Percentiles rank a stretch among this genome's conserved stretches.
Evolutionary conservation across 177 flowering plant genomes (phyloP).

Genomic region (Vitis hybrid): DNA sequence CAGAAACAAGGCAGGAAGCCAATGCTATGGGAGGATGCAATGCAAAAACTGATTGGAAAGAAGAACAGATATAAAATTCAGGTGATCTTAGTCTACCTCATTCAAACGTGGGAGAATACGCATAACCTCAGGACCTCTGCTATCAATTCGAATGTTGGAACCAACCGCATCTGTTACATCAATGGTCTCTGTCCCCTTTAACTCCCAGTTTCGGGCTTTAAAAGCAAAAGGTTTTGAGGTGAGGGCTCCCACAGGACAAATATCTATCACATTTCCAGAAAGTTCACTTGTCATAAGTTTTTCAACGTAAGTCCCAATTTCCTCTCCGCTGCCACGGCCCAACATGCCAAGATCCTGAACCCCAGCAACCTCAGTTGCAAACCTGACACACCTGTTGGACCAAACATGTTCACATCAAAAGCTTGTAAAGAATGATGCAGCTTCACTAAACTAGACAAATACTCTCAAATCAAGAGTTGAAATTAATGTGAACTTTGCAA

Average conservation of each 20-base stretch:
- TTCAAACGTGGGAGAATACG: constrained; percentile 90
- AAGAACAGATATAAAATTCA: background rate
- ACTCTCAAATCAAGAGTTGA: too few species aligned
- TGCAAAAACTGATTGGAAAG: background rate
- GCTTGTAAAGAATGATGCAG: background rate
- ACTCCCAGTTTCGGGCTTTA: constrained; percentile 98
- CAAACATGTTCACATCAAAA: constrained; percentile 12
- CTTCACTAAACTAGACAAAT: background rate
- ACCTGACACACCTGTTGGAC: constrained; percentile 85
- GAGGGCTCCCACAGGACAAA: constrained; percentile 97
- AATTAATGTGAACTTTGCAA: too few species aligned
- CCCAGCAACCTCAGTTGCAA: constrained; percentile 97
- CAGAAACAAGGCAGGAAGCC: background rate
- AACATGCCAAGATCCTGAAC: constrained; percentile 98
- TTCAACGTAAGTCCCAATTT: constrained; percentile 98
- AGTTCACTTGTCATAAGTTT: constrained; percentile 98
- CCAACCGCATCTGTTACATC: constrained; percentile 99
- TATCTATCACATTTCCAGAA: constrained; percentile 98
- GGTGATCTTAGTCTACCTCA: constrained; percentile 53
- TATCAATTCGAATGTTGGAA: constrained; percentile 95
- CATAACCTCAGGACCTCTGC: constrained; percentile 99
- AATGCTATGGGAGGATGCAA: background rate
- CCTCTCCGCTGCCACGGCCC: constrained; percentile 99
- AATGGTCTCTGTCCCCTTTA: constrained; percentile 92
- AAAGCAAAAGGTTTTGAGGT: constrained; percentile 99